Evolutionary conservation across 176 grass and related monocot species (phyloP).

Genomic region (Ensete glaucum): DNA sequence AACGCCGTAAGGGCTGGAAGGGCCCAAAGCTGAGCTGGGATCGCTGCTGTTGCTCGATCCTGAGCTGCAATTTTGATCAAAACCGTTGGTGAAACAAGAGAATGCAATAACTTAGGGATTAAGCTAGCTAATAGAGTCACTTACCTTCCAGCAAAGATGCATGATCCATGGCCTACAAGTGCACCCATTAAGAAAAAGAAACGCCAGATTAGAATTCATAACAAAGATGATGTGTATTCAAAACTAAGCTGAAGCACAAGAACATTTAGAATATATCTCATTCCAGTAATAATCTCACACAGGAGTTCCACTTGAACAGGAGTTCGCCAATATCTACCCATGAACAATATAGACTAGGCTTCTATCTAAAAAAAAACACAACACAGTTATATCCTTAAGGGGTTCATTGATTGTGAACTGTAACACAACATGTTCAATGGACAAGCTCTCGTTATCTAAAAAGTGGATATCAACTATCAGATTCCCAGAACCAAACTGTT

Average conservation of each 20-base stretch:
- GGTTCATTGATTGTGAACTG: too few species aligned
- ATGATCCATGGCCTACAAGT: slow-evolving; percentile 75
- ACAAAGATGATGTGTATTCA: neutral
- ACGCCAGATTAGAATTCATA: slow-evolving; percentile 6
- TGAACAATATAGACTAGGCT: neutral
- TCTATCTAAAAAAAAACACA: neutral
- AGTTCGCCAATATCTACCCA: neutral
- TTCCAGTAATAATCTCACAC: too few species aligned
- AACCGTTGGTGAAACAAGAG: neutral
- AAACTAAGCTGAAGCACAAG: neutral
- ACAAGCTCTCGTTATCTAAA: too few species aligned
- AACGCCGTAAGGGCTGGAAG: slow-evolving; percentile 33
- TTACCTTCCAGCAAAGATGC: slow-evolving; percentile 87
- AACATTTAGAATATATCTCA: neutral
- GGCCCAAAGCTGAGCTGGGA: slow-evolving; percentile 44
- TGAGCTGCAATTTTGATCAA: slow-evolving; percentile 37
- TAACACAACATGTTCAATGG: too few species aligned
- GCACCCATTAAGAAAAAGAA: neutral
- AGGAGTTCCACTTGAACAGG: too few species aligned
- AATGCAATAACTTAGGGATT: neutral
- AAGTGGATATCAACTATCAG: too few species aligned
- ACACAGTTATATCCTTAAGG: neutral
- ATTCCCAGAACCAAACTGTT: too few species aligned
- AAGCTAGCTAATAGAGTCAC: neutral
- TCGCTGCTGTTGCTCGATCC: slow-evolving; percentile 29